Percentiles rank a stretch among this genome's conserved stretches.
phyloP scores from a whole-genome alignment of 768 basidiomycete genomes.

The Tubosaeta sp. region DNA sequence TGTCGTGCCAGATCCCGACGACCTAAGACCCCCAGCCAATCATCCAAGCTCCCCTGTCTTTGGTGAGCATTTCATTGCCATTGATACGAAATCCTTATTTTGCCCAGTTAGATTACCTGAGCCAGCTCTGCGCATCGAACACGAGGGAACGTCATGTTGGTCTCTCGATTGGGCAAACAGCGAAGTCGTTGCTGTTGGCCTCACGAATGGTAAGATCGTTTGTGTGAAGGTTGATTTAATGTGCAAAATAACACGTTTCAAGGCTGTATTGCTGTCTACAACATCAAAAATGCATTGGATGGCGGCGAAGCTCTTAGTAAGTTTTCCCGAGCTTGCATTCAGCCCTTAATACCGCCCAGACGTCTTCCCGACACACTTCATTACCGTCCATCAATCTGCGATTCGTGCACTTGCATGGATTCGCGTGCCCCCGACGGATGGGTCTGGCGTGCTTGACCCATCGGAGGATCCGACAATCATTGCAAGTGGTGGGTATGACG shows the following conservation, averaged over 20 bases:
- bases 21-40: constrained; percentile 32
- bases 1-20: constrained; percentile 73
- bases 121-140: constrained; percentile 67
- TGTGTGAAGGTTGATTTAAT: background rate
- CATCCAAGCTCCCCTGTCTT: constrained; percentile 40
- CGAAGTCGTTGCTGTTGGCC: constrained; percentile 75
- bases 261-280: constrained; percentile 58
- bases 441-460: constrained; percentile 41
- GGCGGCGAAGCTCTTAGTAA: constrained; percentile 30
- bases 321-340: background rate
- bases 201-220: constrained; percentile 62
- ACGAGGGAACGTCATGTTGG: constrained; percentile 74
- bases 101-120: constrained; percentile 51
- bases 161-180: constrained; percentile 90
- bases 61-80: constrained; percentile 36
- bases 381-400: constrained; percentile 73
- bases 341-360: constrained; percentile 13
- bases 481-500: constrained; percentile 78
- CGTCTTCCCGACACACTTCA: constrained; percentile 66
- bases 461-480: constrained; percentile 68
- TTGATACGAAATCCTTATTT: background rate
- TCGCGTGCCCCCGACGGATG: constrained; percentile 53
- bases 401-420: constrained; percentile 77
- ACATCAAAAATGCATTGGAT: constrained; percentile 44
- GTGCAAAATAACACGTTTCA: background rate